A percentile compares a stretch with the other conserved stretches of the same genome.
Conservation (phyloP, 257 asterid species). For the Primulina tabacum region DNA sequence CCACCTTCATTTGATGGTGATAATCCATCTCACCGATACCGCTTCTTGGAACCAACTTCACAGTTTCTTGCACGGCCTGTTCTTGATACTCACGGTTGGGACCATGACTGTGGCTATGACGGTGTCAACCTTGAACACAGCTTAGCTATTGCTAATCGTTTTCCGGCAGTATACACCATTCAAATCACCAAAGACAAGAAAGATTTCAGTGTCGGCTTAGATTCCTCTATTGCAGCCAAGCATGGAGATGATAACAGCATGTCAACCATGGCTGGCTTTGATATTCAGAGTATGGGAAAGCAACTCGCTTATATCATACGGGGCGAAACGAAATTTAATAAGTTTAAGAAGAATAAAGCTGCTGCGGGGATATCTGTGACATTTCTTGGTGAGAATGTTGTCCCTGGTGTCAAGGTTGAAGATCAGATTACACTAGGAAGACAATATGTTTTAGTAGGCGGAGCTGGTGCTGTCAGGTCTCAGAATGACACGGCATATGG, state of each 20-base stretch:
- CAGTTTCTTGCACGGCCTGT: slow-evolving; percentile 97
- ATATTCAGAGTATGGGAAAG: slow-evolving; percentile 83
- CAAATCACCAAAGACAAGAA: slow-evolving; percentile 90
- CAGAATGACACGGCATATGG: slow-evolving; percentile 84
- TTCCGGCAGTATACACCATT: slow-evolving; percentile 65
- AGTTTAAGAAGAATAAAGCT: slow-evolving; percentile 61
- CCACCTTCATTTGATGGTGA: slow-evolving; percentile 88
- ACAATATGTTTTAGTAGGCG: slow-evolving; percentile 68
- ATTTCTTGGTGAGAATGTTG: slow-evolving; percentile 69
- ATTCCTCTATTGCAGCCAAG: slow-evolving; percentile 70
- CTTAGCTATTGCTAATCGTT: slow-evolving; percentile 57
- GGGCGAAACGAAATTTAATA: slow-evolving; percentile 73
- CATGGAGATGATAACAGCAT: slow-evolving; percentile 51
- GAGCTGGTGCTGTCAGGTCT: slow-evolving; percentile 75
- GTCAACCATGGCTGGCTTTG: slow-evolving; percentile 86
- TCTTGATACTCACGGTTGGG: slow-evolving; percentile 94
- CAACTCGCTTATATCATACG: slow-evolving; percentile 83
- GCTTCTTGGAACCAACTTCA: slow-evolving; percentile 92
- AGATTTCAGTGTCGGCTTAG: slow-evolving; percentile 77
- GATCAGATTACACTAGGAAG: slow-evolving; percentile 72
- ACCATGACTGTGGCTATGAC: slow-evolving; percentile 96
- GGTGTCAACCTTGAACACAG: slow-evolving; percentile 92
- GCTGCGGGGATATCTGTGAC: slow-evolving; percentile 74
- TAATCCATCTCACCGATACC: slow-evolving; percentile 75
- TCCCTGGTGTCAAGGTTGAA: slow-evolving; percentile 78